Conservation (phyloP, 345 rosid genomes). For the Clausena lansium region DNA sequence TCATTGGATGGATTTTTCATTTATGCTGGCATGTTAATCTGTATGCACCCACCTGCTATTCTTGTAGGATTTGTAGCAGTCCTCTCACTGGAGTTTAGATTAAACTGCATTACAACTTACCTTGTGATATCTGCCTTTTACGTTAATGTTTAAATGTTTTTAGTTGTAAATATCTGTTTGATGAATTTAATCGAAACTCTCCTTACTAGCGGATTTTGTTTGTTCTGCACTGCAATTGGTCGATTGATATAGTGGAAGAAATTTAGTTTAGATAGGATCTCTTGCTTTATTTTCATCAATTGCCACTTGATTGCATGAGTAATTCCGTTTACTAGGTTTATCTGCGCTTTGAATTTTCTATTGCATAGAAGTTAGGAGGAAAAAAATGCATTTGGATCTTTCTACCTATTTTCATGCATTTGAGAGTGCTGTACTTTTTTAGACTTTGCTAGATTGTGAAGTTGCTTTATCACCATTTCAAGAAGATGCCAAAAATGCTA, state of each 20-base stretch:
- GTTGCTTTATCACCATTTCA: conserved; percentile 49
- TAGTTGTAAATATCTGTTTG: not conserved
- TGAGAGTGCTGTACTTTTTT: conserved; percentile 11
- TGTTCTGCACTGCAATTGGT: not conserved
- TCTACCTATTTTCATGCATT: not conserved
- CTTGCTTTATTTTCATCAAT: not conserved
- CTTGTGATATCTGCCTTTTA: not conserved
- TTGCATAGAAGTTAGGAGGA: not conserved
- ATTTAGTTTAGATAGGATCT: not conserved
- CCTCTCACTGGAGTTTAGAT: not conserved
- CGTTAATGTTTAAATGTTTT: not conserved
- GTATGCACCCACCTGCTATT: not conserved
- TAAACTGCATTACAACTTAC: not conserved
- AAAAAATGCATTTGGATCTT: not conserved
- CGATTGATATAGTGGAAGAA: not conserved
- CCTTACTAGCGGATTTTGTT: no score
- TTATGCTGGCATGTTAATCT: not conserved
- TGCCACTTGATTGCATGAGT: not conserved
- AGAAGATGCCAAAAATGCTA: conserved; percentile 38
- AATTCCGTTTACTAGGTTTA: not conserved
- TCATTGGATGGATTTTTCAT: not conserved
- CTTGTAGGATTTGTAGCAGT: not conserved
- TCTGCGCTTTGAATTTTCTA: not conserved
- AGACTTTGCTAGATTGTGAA: conserved; percentile 79
- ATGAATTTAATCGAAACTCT: no score